Evolutionary conservation across 2,329 filamentous ascomycete species (phyloP), one percentile per base, ranked within the genome.

Genomic region (Scolecobasidium constrictum): DNA sequence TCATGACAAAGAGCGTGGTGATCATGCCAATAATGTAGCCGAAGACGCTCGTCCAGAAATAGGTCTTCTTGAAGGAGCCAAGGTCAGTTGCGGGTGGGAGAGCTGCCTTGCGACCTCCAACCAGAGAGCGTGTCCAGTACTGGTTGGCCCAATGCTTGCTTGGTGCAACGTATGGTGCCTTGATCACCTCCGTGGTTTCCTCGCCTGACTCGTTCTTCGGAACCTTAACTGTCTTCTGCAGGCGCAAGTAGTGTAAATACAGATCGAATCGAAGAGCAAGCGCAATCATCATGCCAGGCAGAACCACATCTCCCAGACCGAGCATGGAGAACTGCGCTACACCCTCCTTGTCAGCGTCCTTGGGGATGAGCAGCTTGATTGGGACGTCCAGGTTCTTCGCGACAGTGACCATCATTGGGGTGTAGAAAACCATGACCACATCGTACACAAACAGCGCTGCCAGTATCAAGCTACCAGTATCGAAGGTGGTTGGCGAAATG

Each of bases 221-320:
- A 48, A 37, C 62, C 47, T 38, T 42, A 47, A 43, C 23, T 16
- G 38, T 26, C 35, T 68, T 72, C 57, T 79, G 72, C 55, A 84
- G 79, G 31, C 71, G 71, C 26, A 82, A 69, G 56, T 96, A 96
- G 64, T 83, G 79, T 42, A 86, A 70, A 65, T 86, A 92, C 5
- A 94, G 70, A 56, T 98, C 90, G 53, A 94, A 94, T n/a, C 90
- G 78, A 18, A 98, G 69, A 2, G 88, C 86, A 34, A 95, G 73
- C 2, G 77, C 86, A 48, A 96, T 82, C 64, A 95, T 81, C 55
- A 96, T 86, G 6, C 90, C 92, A 0, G 90, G 90, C 3, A 98
- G 71, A 2, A 94, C 84, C 45, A 98, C 84, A 56, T 98, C 90
- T n/a, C 90, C 90, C 0, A 96, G 72, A 0, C 90, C 90, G 5